These are phyloP conservation scores for Corynascus novoguineensis DNA, from an alignment of 495 filamentous ascomycete genomes.

Conservation along the genomic window DNA sequence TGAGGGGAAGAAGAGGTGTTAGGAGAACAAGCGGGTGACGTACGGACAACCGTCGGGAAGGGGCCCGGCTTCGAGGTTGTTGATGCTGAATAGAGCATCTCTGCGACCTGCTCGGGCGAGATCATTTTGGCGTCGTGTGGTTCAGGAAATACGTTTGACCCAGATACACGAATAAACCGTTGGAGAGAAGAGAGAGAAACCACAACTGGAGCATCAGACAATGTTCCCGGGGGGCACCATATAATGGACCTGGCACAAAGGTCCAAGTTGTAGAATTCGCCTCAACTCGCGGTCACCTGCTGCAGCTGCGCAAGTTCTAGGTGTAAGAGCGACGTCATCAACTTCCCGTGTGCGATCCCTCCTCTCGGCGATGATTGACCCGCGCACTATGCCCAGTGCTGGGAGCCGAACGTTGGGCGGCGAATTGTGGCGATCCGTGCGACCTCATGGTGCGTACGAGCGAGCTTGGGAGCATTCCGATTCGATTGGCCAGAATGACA, in stretches of 20 bases:
- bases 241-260: background rate
- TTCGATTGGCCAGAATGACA: slow-evolving; percentile 9
- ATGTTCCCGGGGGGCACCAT: too few relatives aligned
- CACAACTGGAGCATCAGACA: background rate
- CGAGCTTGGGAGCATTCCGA: slow-evolving; percentile 3
- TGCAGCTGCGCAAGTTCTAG: slow-evolving; percentile 6
- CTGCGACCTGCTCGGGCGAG: slow-evolving; percentile 18
- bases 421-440: too few relatives aligned
- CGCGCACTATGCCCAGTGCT: slow-evolving; percentile 8
- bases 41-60: slow-evolving; percentile 32
- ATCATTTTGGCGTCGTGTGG: slow-evolving; percentile 16
- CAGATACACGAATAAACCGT: background rate
- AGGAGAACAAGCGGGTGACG: background rate
- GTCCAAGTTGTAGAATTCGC: slow-evolving; percentile 1
- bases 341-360: slow-evolving; percentile 12
- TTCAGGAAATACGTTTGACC: background rate
- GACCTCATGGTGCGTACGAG: background rate
- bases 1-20: background rate
- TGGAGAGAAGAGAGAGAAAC: background rate
- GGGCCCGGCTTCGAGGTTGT: slow-evolving; percentile 16
- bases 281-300: slow-evolving; percentile 16
- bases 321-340: slow-evolving; percentile 32
- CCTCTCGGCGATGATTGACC: slow-evolving; percentile 1
- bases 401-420: too few relatives aligned
- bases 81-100: slow-evolving; percentile 21